These are phyloP conservation scores for Nidula niveotomentosa DNA, from an alignment of 1,284 basidiomycete genomes.

Conservation along the genomic window DNA sequence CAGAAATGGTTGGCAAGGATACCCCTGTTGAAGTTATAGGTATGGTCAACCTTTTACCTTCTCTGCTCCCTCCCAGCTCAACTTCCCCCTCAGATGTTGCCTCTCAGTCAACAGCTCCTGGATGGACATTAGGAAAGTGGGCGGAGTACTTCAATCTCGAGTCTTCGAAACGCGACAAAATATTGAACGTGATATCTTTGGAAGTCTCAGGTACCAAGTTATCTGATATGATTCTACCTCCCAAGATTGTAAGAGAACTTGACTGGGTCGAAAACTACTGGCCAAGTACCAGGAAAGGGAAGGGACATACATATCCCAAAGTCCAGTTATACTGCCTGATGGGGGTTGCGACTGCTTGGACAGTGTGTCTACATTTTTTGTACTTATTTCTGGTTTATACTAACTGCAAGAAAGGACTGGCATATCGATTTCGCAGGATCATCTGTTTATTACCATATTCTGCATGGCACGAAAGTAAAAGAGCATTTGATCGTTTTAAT, in stretches of 20 bases:
- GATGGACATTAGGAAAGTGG: conserved; percentile 92
- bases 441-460: conserved; percentile 92
- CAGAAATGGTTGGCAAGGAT: conserved; percentile 75
- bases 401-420: conserved; percentile 74
- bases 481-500: conserved; percentile 5
- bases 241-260: conserved; percentile 82
- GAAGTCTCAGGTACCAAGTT: conserved; percentile 82
- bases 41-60: conserved; percentile 28
- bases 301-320: conserved; percentile 83
- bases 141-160: conserved; percentile 81
- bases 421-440: conserved; percentile 96
- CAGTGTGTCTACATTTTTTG: conserved; percentile 50
- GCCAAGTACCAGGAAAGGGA: conserved; percentile 75
- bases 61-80: conserved; percentile 5
- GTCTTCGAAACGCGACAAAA: conserved; percentile 70
- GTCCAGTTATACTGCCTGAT: conserved; percentile 97
- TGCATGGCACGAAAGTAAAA: conserved; percentile 75
- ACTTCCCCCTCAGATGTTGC: conserved; percentile 63
- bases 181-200: conserved; percentile 88
- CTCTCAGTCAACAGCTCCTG: conserved; percentile 75
- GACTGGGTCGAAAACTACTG: conserved; percentile 98
- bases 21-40: conserved; percentile 88
- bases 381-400: conserved; percentile 6
- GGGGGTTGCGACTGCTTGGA: conserved; percentile 84
- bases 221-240: conserved; percentile 78